Evolutionary conservation across 1,284 basidiomycete genomes (phyloP).

Genomic region (Leucoagaricus sp.): DNA sequence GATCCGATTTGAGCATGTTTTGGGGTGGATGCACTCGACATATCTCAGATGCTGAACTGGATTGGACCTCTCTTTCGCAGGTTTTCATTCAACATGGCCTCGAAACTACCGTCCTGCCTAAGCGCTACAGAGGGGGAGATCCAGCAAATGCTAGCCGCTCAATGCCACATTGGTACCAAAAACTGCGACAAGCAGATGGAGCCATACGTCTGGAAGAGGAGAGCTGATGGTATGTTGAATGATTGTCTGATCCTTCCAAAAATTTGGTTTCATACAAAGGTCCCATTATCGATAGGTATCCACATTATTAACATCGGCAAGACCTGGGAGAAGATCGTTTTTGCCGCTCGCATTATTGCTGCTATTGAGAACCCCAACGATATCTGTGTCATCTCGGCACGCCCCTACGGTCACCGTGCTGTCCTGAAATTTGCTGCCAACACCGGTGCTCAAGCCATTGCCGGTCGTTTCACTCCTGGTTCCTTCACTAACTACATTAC

Average conservation of each 20-base stretch:
- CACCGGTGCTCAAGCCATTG: slow-evolving; percentile 98
- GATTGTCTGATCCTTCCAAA: slow-evolving; percentile 5
- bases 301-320: slow-evolving; percentile 98
- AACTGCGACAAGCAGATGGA: slow-evolving; percentile 99
- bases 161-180: slow-evolving; percentile 97
- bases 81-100: slow-evolving; percentile 51
- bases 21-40: slow-evolving; percentile 39
- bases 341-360: slow-evolving; percentile 93
- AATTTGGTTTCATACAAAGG: background rate
- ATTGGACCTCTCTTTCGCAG: slow-evolving; percentile 23
- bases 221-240: slow-evolving; percentile 80
- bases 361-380: slow-evolving; percentile 98
- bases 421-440: slow-evolving; percentile 98
- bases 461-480: slow-evolving; percentile 99
- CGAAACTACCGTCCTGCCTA: slow-evolving; percentile 92
- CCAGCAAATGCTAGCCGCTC: slow-evolving; percentile 91
- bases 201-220: slow-evolving; percentile 96
- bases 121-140: slow-evolving; percentile 97
- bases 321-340: slow-evolving; percentile 99
- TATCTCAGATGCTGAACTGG: slow-evolving; percentile 32
- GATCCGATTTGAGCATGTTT: slow-evolving; percentile 29
- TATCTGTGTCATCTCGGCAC: slow-evolving; percentile 96
- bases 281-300: slow-evolving; percentile 62
- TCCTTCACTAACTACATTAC: slow-evolving; percentile 99
- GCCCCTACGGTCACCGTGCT: slow-evolving; percentile 98